Base-by-base conservation (phyloP, 2,329 filamentous ascomycete genomes). In the Verticillium isaacii region DNA sequence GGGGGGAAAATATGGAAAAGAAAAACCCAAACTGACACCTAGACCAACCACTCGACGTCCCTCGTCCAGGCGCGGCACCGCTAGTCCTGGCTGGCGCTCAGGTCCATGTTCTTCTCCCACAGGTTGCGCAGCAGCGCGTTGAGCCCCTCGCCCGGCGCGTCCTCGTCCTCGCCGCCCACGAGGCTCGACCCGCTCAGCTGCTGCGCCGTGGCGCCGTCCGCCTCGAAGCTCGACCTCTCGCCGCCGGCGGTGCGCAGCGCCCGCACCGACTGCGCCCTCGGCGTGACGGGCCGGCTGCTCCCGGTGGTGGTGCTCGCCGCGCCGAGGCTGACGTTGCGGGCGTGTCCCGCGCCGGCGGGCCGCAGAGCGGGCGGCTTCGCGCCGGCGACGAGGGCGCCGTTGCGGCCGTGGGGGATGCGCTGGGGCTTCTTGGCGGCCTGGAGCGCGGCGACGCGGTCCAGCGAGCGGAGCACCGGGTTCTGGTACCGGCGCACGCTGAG, bases 401-500 rank as follows among this genome's bases (percentile, higher is more conserved):
- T 72, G 29, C 75, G 69, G 39, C 66, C 66, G 17, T 67, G 76
- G 39, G 78, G 78, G 23, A 86, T 86, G 41, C 77, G 77, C 63
- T 77, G 76, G 36, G 75, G 78, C 69, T 80, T 83, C 59, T 85
- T 78, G 34, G 77, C 72, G 8, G 82, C 82, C 32, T 66, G 64
- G 36, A 56, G 32, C 19, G 63, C 70, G 37, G 69, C 69, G 6
- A 80, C 69, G 3, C 78, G 74, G 50, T 74, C 74, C 19, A 92
- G 75, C 0, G 87, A 88, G 56, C 88, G 82, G 5, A 83, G 85
- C 19, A 92, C 80, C 0, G 89, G 88, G 67, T 91, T 90, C 68
- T 90, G 87, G 70, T 89, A 89, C 55, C 89, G 81, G 60, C 89
- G 83, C 37, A 92, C 87, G 9, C 91, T 89, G n/a, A 88, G 80